Conservation (phyloP, 202 grass and related monocot species). For the Cymbopogon flexuosus region DNA sequence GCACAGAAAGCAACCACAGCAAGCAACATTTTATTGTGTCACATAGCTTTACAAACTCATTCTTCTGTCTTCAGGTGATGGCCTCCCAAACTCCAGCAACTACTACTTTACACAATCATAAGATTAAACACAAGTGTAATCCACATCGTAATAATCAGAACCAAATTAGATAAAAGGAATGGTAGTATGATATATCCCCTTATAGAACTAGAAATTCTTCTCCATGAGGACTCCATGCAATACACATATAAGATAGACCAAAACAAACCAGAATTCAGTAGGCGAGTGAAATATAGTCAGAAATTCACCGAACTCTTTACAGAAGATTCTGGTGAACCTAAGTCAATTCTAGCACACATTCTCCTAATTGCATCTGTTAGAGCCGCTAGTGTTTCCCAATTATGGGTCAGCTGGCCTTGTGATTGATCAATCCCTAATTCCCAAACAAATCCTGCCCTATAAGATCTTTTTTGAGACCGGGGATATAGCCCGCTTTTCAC, state of each 20-base stretch:
- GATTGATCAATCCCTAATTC: neutral
- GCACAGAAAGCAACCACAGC: neutral
- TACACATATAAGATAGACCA: neutral
- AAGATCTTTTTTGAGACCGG: too few species aligned
- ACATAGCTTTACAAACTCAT: neutral
- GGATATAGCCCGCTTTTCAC: too few species aligned
- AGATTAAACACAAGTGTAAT: neutral
- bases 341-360: neutral
- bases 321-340: neutral
- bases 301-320: neutral
- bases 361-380: neutral
- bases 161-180: neutral
- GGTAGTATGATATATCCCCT: neutral
- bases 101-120: slow-evolving; percentile 11
- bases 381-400: neutral
- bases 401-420: neutral
- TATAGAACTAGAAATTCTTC: neutral
- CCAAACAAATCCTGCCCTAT: neutral
- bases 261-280: neutral
- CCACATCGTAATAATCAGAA: neutral
- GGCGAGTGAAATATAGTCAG: neutral
- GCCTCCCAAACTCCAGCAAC: neutral
- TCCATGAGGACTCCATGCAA: neutral
- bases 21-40: neutral
- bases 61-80: neutral